Percentiles rank a stretch among this genome's conserved stretches.
Conservation (phyloP, 2,329 filamentous ascomycete genomes). For the Sporothrix luriei region DNA sequence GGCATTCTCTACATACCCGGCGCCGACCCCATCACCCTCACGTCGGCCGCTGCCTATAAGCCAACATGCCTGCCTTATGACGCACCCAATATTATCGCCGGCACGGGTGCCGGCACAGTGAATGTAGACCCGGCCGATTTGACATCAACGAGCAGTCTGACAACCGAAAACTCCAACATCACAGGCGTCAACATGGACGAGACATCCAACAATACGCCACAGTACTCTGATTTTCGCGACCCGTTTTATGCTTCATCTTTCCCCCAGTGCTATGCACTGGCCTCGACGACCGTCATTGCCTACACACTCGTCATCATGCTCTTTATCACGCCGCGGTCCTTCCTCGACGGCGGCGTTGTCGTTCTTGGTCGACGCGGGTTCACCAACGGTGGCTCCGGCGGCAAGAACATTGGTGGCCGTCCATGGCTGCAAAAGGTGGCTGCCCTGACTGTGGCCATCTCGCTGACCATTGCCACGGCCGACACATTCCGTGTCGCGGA, state of each 20-base stretch:
- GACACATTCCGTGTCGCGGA: slow-evolving; percentile 88
- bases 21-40: slow-evolving; percentile 61
- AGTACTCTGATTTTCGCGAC: slow-evolving; percentile 69
- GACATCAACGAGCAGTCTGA: slow-evolving; percentile 41
- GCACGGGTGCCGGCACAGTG: slow-evolving; percentile 17
- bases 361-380: slow-evolving; percentile 80
- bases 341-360: slow-evolving; percentile 81
- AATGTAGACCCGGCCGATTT: slow-evolving; percentile 39
- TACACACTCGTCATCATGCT: slow-evolving; percentile 94
- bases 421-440: slow-evolving; percentile 91
- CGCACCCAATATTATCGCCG: slow-evolving; percentile 47
- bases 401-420: slow-evolving; percentile 84
- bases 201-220: slow-evolving; percentile 41
- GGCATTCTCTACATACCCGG: slow-evolving; percentile 55
- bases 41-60: slow-evolving; percentile 61
- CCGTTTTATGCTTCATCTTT: slow-evolving; percentile 94
- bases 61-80: slow-evolving; percentile 56
- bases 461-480: slow-evolving; percentile 87
- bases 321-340: slow-evolving; percentile 91
- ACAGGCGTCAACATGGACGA: slow-evolving; percentile 41
- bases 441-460: slow-evolving; percentile 73
- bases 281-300: slow-evolving; percentile 84
- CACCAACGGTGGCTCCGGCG: slow-evolving; percentile 75
- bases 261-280: slow-evolving; percentile 89
- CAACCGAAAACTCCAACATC: slow-evolving; percentile 41